Evolutionary conservation across 371 early-diverging fungal species (phyloP), one percentile per base, ranked within the genome.

Genomic region (Saksenaea oblongispora): DNA sequence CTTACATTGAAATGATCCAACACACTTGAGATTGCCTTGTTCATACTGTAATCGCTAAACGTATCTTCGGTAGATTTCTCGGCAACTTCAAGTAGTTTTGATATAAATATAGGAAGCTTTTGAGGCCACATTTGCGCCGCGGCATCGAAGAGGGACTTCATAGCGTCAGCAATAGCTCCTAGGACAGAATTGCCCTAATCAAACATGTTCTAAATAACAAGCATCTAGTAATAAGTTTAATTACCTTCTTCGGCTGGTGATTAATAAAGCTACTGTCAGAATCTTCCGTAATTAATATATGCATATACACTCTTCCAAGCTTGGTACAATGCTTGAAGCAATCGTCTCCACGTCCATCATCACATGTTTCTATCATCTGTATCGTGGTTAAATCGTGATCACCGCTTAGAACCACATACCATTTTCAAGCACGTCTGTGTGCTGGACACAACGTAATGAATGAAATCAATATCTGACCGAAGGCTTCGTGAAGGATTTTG

Each of bases 401-500:
- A 34, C 39, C 24, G 9, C 35, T 15, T 10, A 24, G 24, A 24
- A 37, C 9, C 3, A 58, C 34, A 54, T 7, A 67, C 67, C 56
- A 17, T 59, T 39, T 59, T 54, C 15, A 67, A 56, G 18, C 60
- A 31, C 11, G 47, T 13, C 15, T 67, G 68, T 0, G 76, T 70
- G 41, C 56, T 69, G 17, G 72, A 37, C 1, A 79, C 69, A 26
- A 82, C 58, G 61, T 78, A 80, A n/a, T 82, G 74, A 3, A 79
- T 70, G 65, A 80, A 79, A 17, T 71, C 76, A n/a, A 79, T 60
- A 62, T 84, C 73, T 0, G 70, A 57, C 8, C 78, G 64, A 18
- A 83, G 59, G 1, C 56, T 56, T 1, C 55, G 58, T 14, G 59
- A 56, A 31, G 72, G 65, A 11, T 41, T 34, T 26, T 67, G 66